Evolutionary conservation across 2,329 filamentous ascomycete species (phyloP), one percentile per base, ranked within the genome.

Genomic region (Fusarium devonianum): DNA sequence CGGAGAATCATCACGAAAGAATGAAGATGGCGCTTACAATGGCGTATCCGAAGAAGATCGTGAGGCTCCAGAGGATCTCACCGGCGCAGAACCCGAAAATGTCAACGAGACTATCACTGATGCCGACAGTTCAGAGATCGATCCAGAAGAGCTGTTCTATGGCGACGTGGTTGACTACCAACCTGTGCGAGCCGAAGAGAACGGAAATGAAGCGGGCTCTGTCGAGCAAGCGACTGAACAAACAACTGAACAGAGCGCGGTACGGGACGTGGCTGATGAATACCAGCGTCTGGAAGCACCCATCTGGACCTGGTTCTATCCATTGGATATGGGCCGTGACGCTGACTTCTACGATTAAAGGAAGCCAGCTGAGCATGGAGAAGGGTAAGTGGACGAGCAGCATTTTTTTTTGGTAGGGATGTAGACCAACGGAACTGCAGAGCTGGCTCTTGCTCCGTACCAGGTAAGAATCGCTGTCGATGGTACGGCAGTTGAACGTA

Each of bases 111-210:
- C n/a, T 6, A 22, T 12, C 11, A 11, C n/a, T 11, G 8, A 7
- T n/a, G n/a, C 18, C 7, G 16, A 42, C n/a, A 28, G n/a, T 22
- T 26, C 25, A 4, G 22, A 37, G 3, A 12, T 53, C 9, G 45
- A 58, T 12, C 43, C 43, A 3, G 28, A 45, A 9, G 51, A 51
- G 7, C 18, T 37, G 2, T 40, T 51, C 11, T 46, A 29, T 7
- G 30, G 25, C 3, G 30, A 45, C n/a, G 17, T 21, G 10, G 9
- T 37, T 12, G 14, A 16, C 19, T 17, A 46, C 14, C 8, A 19
- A 6, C 3, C 4, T 19, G 21, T 19, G 16, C 5, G 13, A 5
- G 8, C 16, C n/a, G 10, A 4, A 12, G 17, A 36, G n/a, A n/a
- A 5, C 3, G 17, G 16, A 10, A 5, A 14, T 8, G 2, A 5